These are phyloP conservation scores for Jatropha curcas DNA, from an alignment of 345 rosid species.

Conservation along the genomic window DNA sequence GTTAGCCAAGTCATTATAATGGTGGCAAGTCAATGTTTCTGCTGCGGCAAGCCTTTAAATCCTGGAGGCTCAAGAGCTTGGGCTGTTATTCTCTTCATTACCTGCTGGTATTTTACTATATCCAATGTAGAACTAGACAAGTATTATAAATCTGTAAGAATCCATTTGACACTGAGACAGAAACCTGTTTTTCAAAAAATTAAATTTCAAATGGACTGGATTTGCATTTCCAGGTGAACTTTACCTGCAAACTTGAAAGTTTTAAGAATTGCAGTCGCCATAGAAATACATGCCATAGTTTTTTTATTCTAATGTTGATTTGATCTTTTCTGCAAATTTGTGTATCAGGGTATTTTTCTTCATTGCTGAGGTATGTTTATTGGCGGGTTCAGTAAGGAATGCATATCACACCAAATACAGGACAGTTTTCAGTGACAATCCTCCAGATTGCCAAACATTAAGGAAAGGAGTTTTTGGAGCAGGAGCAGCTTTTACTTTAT, in stretches of 20 bases:
- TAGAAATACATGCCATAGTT: too few relatives aligned
- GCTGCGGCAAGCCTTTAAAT: constrained; percentile 80
- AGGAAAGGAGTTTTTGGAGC: constrained; percentile 92
- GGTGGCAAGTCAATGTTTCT: constrained; percentile 88
- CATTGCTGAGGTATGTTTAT: constrained; percentile 76
- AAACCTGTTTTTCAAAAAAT: neutral
- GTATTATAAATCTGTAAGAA: neutral
- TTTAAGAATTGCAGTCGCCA: too few relatives aligned
- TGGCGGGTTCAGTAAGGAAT: constrained; percentile 85
- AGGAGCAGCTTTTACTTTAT: constrained; percentile 81
- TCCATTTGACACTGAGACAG: too few relatives aligned
- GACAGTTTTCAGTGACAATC: constrained; percentile 56
- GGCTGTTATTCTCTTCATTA: constrained; percentile 74
- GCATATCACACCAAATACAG: constrained; percentile 90
- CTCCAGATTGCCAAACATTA: constrained; percentile 75
- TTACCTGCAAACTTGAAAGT: too few relatives aligned
- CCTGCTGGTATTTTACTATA: constrained; percentile 65
- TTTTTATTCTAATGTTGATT: too few relatives aligned
- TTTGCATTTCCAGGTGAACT: too few relatives aligned
- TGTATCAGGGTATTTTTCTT: constrained; percentile 45
- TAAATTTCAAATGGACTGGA: neutral
- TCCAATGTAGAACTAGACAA: neutral
- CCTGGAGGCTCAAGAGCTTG: constrained; percentile 90
- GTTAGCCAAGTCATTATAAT: constrained; percentile 72
- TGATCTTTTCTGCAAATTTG: neutral